phyloP scores from a whole-genome alignment of 2,329 filamentous ascomycete species.

The Nigrograna mackinnonii region DNA sequence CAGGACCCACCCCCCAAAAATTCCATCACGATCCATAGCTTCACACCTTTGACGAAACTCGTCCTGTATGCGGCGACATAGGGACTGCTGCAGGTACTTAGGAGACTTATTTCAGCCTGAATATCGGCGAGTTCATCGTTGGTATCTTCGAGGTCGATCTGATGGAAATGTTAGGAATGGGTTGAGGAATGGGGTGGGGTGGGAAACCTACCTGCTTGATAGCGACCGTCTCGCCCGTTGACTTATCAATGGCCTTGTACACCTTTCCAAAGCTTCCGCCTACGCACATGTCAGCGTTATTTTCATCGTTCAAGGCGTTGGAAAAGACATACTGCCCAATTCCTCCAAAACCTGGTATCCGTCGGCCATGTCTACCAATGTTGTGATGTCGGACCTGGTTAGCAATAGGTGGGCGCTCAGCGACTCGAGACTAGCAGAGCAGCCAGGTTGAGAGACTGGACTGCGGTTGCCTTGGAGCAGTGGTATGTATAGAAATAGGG shows the following conservation, averaged over 20 bases:
- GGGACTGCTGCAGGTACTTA: slow-evolving; percentile 92
- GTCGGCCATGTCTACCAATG: slow-evolving; percentile 65
- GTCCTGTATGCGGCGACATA: slow-evolving; percentile 96
- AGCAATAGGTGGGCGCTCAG: slow-evolving; percentile 21
- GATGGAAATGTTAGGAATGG: slow-evolving; percentile 4
- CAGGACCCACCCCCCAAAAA: slow-evolving; percentile 94
- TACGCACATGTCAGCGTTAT: slow-evolving; percentile 42
- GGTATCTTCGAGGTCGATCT: slow-evolving; percentile 99
- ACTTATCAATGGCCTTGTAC: slow-evolving; percentile 92
- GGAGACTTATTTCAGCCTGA: slow-evolving; percentile 92
- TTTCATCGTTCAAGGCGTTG: background rate
- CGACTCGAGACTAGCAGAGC: slow-evolving; percentile 9
- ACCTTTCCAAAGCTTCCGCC: slow-evolving; percentile 96
- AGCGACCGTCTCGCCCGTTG: slow-evolving; percentile 89
- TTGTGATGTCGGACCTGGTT: slow-evolving; percentile 13
- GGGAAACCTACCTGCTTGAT: slow-evolving; percentile 81
- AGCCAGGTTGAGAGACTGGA: slow-evolving; percentile 26
- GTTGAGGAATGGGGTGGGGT: background rate
- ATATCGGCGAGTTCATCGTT: slow-evolving; percentile 99
- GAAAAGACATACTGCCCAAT: slow-evolving; percentile 75
- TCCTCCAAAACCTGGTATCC: slow-evolving; percentile 96
- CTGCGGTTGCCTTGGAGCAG: slow-evolving; percentile 24
- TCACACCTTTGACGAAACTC: slow-evolving; percentile 93
- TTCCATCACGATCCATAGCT: slow-evolving; percentile 99
- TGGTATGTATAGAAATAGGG: slow-evolving; percentile 32